Base-by-base conservation (phyloP, 495 filamentous ascomycete genomes). In the Parathielavia hyrcaniae region DNA sequence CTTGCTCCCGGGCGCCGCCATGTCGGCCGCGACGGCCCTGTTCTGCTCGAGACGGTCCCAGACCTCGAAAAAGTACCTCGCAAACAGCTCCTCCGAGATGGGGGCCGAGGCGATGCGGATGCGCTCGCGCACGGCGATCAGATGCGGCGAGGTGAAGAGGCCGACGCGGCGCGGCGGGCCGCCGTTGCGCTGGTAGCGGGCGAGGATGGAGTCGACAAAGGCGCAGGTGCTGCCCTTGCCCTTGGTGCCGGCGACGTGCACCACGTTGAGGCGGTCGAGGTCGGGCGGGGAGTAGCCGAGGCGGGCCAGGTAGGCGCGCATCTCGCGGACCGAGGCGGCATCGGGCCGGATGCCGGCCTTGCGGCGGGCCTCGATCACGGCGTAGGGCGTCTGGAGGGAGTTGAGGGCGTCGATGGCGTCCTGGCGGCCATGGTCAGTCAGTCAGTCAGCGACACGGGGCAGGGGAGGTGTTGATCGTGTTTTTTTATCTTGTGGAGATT, bases 211-310 rank as follows among this genome's bases (percentile, higher is more conserved):
- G 51, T 78, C 77, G 55, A 79, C 76, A 60, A 88, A 88, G 44
- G 87, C 83, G 63, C 85, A 87, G 14, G 86, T 88, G 54, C 83
- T 86, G 39, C 91, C 91, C 73, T 97, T 97, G 57, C 91, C 91
- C 75, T 97, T 97, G 13, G 91, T 96, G 40, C 91, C 91, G 13
- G 91, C 87, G 20, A 97, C 84, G 66, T 97, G 91, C 13, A 95
- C 73, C 34, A 83, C 76, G 61, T 90, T 91, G 38, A 97, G 73
- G 4, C 74, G 75, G 61, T 88, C 79, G 55, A 97, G 80, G 68
- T 96, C 90, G 22, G 75, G 78, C n/a, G 85, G 81, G 5, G 73
- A 55, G 58, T 95, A 92, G 56, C 91, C 90, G 67, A 92, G 83
- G 64, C 83, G 83, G 46, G 75, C 71, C 61, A 89, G 81, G 81